Conservation (phyloP, 2,329 filamentous ascomycete species). For the Pseudocercospora fijiensis region DNA sequence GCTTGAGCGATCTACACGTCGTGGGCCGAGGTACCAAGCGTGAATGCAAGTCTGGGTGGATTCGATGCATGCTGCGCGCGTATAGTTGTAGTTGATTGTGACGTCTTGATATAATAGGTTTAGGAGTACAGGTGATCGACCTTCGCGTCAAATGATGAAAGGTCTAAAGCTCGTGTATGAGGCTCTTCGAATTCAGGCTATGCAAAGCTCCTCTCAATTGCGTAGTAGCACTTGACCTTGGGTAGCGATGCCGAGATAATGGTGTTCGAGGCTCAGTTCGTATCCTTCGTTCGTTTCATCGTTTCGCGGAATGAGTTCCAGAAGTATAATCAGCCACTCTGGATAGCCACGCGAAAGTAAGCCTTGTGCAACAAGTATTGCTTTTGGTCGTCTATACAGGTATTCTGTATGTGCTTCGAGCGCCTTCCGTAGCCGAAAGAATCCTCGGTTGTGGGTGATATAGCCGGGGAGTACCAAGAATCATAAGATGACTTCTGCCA, state of each 20-base stretch:
- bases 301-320: background rate
- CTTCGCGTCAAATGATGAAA: background rate
- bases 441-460: background rate
- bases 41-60: background rate
- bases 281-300: background rate
- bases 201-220: background rate
- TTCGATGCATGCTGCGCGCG: background rate
- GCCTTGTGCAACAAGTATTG: background rate
- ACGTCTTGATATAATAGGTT: background rate
- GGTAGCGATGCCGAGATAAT: background rate
- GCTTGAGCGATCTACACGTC: constrained; percentile 10
- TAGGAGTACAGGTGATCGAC: background rate
- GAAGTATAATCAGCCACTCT: background rate
- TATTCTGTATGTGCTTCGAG: background rate
- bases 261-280: background rate
- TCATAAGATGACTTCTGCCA: constrained; percentile 28
- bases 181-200: background rate
- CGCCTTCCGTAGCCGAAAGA: background rate
- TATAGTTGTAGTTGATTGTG: background rate
- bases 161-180: background rate
- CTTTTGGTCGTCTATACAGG: background rate
- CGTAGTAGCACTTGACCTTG: background rate
- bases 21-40: constrained; percentile 12
- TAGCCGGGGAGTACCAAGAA: constrained; percentile 11
- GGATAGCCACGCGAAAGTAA: background rate